These are phyloP conservation scores for Daldinia caldariorum DNA, from an alignment of 495 filamentous ascomycete species.

Conservation along the genomic window DNA sequence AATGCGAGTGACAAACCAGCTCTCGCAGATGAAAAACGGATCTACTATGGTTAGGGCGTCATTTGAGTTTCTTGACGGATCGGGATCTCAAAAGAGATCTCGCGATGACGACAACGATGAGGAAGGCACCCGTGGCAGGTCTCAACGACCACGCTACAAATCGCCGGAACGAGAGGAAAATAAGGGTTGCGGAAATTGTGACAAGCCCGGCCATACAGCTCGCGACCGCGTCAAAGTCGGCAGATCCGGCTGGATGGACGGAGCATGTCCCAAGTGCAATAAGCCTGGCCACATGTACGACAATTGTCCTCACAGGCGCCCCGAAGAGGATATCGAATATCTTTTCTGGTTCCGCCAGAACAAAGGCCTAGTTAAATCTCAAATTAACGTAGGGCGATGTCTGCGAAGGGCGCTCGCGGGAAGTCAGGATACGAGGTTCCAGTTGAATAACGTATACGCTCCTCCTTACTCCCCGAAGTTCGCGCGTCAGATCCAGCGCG, in stretches of 20 bases:
- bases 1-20: too few species aligned
- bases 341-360: slow-evolving; percentile 24
- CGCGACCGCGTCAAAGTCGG: slow-evolving; percentile 18
- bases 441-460: too few species aligned
- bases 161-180: not conserved
- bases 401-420: not conserved
- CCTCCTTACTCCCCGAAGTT: slow-evolving; percentile 9
- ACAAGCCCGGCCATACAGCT: not conserved
- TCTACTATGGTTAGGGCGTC: too few species aligned
- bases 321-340: slow-evolving; percentile 16
- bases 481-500: slow-evolving; percentile 7
- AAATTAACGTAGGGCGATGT: not conserved
- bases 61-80: too few species aligned
- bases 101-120: not conserved
- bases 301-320: not conserved
- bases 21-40: too few species aligned
- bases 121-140: not conserved
- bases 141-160: not conserved
- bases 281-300: slow-evolving; percentile 13
- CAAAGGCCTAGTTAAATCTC: slow-evolving; percentile 13
- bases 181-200: slow-evolving; percentile 7
- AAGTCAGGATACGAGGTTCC: too few species aligned
- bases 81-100: too few species aligned
- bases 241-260: slow-evolving; percentile 15
- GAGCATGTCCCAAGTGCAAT: slow-evolving; percentile 23